Percentiles rank a stretch among this genome's conserved stretches.
phyloP scores from a whole-genome alignment of 2,329 filamentous ascomycete genomes.

The Sporothrix inflata region DNA sequence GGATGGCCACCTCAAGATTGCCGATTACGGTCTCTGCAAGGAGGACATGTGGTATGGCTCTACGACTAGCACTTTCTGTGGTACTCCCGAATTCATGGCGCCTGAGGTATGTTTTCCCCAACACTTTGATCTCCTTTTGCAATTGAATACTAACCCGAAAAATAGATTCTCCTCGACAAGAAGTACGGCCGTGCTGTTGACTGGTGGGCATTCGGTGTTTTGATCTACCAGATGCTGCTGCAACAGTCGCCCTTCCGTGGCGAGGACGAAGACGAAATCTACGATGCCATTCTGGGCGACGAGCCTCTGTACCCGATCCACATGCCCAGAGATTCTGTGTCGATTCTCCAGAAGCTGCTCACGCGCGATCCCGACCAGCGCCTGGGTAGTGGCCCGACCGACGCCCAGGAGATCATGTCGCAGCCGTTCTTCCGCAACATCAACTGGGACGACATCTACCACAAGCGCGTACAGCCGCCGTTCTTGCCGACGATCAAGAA shows the following conservation, averaged over 20 bases:
- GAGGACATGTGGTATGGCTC: conserved; percentile 99
- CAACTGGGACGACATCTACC: conserved; percentile 98
- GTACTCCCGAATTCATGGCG: conserved; percentile 99
- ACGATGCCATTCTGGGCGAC: conserved; percentile 96
- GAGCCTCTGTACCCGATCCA: conserved; percentile 98
- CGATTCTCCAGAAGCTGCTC: conserved; percentile 94
- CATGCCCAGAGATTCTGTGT: conserved; percentile 97
- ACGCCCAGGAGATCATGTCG: conserved; percentile 98
- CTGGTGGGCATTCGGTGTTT: conserved; percentile 99
- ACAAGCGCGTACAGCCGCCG: conserved; percentile 87
- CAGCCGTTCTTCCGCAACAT: conserved; percentile 98
- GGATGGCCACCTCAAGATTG: conserved; percentile 98
- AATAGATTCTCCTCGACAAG: conserved; percentile 91
- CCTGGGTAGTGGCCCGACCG: conserved; percentile 90
- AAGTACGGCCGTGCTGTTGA: conserved; percentile 97
- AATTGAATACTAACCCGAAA: conserved; percentile 7
- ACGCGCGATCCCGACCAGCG: conserved; percentile 93
- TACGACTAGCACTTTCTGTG: conserved; percentile 96
- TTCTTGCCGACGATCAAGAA: conserved; percentile 90
- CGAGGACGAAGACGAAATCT: conserved; percentile 98
- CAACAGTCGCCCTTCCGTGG: conserved; percentile 98
- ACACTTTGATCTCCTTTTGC: background rate
- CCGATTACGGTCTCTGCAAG: conserved; percentile 97
- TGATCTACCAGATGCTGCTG: conserved; percentile 99
- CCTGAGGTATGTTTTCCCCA: conserved; percentile 71